These are phyloP conservation scores for Fusarium tjaetaba DNA, from an alignment of 2,329 filamentous ascomycete species.

Conservation along the genomic window DNA sequence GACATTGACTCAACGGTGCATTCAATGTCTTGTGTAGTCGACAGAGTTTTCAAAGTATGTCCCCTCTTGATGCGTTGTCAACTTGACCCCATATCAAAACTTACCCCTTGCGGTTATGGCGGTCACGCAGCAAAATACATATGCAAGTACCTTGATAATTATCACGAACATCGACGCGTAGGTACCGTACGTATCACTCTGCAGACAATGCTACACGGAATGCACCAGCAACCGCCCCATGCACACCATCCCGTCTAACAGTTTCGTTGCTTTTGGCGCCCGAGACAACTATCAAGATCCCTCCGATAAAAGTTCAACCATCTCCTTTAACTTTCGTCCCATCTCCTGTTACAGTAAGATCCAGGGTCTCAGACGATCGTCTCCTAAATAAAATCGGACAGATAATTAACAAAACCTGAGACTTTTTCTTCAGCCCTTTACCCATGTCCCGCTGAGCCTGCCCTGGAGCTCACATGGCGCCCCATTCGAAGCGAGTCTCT, in stretches of 20 bases:
- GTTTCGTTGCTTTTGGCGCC: background rate
- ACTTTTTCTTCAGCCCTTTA: background rate
- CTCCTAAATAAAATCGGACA: background rate
- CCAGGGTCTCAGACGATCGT: constrained; percentile 10
- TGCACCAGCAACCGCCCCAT: constrained; percentile 23
- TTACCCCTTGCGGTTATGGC: constrained; percentile 14
- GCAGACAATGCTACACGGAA: constrained; percentile 22
- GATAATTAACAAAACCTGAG: constrained; percentile 2
- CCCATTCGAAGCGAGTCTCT: constrained; percentile 2
- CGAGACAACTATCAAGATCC: constrained; percentile 5
- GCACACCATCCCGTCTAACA: background rate
- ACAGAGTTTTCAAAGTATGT: background rate
- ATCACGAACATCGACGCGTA: background rate
- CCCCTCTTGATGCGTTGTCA: constrained; percentile 18
- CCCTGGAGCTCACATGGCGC: background rate
- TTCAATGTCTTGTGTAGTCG: background rate
- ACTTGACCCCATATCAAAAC: background rate
- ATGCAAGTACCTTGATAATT: background rate
- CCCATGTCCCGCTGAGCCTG: background rate
- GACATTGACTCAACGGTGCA: background rate
- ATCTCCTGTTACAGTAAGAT: constrained; percentile 10
- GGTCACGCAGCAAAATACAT: constrained; percentile 20
- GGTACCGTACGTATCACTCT: constrained; percentile 10
- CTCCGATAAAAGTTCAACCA: background rate
- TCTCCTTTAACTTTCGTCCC: constrained; percentile 25